Base-by-base conservation (phyloP, 257 asterid species). In the Salvia rosmarinus region DNA sequence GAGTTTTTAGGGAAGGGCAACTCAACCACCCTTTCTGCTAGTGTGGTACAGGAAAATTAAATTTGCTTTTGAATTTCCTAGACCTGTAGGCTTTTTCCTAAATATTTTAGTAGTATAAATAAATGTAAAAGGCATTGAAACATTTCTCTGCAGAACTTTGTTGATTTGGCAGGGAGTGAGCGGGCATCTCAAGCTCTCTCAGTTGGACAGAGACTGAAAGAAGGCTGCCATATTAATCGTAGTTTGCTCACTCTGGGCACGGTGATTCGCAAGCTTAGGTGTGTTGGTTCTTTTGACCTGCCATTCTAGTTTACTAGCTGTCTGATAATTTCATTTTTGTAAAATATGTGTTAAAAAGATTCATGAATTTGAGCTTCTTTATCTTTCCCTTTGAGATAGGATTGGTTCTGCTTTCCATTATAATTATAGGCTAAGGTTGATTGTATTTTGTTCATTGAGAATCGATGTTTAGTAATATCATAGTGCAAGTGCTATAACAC, bases 1-100 rank as follows among this genome's bases (percentile, higher is more conserved):
- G 99, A 95, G 85, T 95, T 95, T 77, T 47, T 91, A 46, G 99
- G 98, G 78, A 91, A 95, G 88, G 86, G 85, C 77, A 95, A 95
- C 84, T 88, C 97, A 78, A 95, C 99, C 56, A 84, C 99, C 74
- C 99, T 95, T 80, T 81, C 97, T 64, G 97, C 99, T 75, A 88
- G 96, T 79, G 99, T 95, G 98, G 99, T 95, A 91, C 16, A 28
- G 65, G 35, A 30, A 63, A 35, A 62, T 72, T 69, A 17, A 61
- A 58, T 44, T 63, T 75, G 61, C 68, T 59, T 58, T 71, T 75
- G 39, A 56, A 51, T 80, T 72, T 73, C 64, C 39, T 71, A 51
- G 12, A 47, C 46, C 6, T 43, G 43, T 16, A 25, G 71, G 77
- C 64, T 40, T 39, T 21, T 62, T 65, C n/a, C 23, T 71, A 6